Evolutionary conservation across 768 basidiomycete genomes (phyloP).

Genomic region (Boletus eberwhitei): DNA sequence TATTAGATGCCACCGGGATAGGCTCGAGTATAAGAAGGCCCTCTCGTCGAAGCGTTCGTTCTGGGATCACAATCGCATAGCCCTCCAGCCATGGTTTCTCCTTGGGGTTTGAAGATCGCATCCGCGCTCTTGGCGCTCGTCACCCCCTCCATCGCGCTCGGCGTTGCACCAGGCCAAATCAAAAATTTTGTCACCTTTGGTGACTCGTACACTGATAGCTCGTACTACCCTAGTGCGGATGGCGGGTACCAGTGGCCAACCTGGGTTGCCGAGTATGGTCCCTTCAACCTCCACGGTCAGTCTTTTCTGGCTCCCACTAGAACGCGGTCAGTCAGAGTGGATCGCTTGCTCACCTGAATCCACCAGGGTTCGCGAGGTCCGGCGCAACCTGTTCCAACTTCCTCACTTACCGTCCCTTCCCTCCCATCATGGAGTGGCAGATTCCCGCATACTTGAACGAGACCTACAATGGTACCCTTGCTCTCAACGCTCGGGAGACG

Average conservation of each 20-base stretch:
- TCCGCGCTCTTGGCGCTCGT: slow-evolving; percentile 12
- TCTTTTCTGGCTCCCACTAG: neutral
- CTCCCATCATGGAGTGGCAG: slow-evolving; percentile 46
- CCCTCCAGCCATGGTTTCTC: neutral
- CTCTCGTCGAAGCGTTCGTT: neutral
- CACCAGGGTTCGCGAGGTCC: slow-evolving; percentile 45
- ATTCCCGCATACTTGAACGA: slow-evolving; percentile 51
- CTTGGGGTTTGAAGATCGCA: neutral
- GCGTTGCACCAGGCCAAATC: slow-evolving; percentile 44
- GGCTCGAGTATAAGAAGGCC: neutral
- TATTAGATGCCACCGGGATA: neutral
- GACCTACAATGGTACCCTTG: slow-evolving; percentile 39
- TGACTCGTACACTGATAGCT: slow-evolving; percentile 61
- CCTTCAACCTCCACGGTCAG: slow-evolving; percentile 46
- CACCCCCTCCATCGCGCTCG: slow-evolving; percentile 10
- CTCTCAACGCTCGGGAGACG: slow-evolving; percentile 40
- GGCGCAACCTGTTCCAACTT: slow-evolving; percentile 68
- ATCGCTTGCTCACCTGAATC: neutral
- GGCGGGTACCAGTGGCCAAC: slow-evolving; percentile 58
- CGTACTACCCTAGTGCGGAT: slow-evolving; percentile 31
- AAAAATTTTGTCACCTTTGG: slow-evolving; percentile 67
- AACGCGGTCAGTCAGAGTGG: too few relatives aligned
- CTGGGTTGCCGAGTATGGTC: slow-evolving; percentile 54
- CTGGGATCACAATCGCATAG: neutral
- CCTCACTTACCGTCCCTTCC: slow-evolving; percentile 55